Conservation (phyloP, 1,284 basidiomycete species). For the Apiotrichum mycotoxinovorans region DNA sequence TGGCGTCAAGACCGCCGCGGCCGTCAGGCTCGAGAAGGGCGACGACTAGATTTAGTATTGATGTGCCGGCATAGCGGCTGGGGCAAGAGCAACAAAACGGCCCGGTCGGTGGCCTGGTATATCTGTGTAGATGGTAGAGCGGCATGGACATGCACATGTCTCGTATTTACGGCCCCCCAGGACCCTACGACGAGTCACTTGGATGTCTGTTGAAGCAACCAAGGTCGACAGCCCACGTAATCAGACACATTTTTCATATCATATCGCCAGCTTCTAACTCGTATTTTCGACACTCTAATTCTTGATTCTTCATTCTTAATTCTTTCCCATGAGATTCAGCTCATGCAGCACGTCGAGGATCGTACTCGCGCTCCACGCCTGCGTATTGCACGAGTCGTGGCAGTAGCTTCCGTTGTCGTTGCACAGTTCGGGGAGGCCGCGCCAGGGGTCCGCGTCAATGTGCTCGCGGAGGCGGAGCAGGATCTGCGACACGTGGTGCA, state of each 20-base stretch:
- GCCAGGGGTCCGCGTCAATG: constrained; percentile 77
- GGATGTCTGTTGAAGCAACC: too few species aligned
- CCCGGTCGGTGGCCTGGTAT: too few species aligned
- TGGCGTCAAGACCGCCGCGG: constrained; percentile 79
- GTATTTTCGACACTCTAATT: too few species aligned
- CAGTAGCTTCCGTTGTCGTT: constrained; percentile 77
- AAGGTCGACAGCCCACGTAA: too few species aligned
- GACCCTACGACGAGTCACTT: too few species aligned
- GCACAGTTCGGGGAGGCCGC: constrained; percentile 85
- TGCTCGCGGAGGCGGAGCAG: constrained; percentile 68
- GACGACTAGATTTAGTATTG: constrained; percentile 33
- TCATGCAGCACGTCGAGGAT: constrained; percentile 78
- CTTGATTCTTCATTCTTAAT: neutral
- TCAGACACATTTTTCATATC: too few species aligned
- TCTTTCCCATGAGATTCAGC: constrained; percentile 53
- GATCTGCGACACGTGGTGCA: constrained; percentile 72
- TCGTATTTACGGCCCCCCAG: too few species aligned
- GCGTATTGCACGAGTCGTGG: constrained; percentile 80
- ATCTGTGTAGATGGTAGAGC: constrained; percentile 2
- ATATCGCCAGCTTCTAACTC: too few species aligned
- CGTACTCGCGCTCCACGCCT: constrained; percentile 89
- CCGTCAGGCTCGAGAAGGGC: constrained; percentile 69
- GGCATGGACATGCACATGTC: constrained; percentile 1
- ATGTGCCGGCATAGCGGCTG: too few species aligned
- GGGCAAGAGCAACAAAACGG: too few species aligned